Percentiles rank a stretch among this genome's conserved stretches.
phyloP scores from a whole-genome alignment of 2,329 filamentous ascomycete species.

The Paramyrothecium roridum region DNA sequence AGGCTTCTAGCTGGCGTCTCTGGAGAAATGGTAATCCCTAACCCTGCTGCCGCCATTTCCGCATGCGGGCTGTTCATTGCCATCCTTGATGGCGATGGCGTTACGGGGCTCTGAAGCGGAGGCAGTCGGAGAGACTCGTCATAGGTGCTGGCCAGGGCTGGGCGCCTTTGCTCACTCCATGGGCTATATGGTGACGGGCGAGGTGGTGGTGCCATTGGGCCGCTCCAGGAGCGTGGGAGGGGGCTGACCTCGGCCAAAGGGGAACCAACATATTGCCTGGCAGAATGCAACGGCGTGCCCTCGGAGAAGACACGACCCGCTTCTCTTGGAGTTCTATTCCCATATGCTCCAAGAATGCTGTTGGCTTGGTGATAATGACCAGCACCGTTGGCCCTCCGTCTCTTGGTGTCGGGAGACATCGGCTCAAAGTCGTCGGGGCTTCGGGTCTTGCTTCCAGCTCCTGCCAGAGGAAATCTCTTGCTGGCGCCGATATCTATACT shows the following conservation, averaged over 20 bases:
- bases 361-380: slow-evolving; percentile 27
- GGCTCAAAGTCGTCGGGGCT: slow-evolving; percentile 32
- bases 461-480: neutral
- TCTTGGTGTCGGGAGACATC: slow-evolving; percentile 53
- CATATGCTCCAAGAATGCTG: slow-evolving; percentile 8
- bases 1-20: slow-evolving; percentile 42
- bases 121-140: slow-evolving; percentile 53
- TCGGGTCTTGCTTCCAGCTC: slow-evolving; percentile 12
- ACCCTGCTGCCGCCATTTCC: slow-evolving; percentile 20
- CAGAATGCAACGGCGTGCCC: slow-evolving; percentile 8
- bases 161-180: slow-evolving; percentile 25
- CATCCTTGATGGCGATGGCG: slow-evolving; percentile 24
- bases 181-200: slow-evolving; percentile 31
- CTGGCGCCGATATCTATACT: neutral
- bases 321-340: slow-evolving; percentile 6
- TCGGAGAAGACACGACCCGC: slow-evolving; percentile 16
- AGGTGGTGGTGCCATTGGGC: slow-evolving; percentile 54
- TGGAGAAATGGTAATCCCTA: slow-evolving; percentile 16
- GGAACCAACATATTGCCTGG: slow-evolving; percentile 18
- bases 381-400: slow-evolving; percentile 54
- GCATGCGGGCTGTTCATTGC: slow-evolving; percentile 21
- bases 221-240: slow-evolving; percentile 27
- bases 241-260: slow-evolving; percentile 24
- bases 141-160: slow-evolving; percentile 43
- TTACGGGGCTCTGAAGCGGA: slow-evolving; percentile 44